Evolutionary conservation across 352 stramenopile genomes (phyloP).

Genomic region (Pythium oligandrum): DNA sequence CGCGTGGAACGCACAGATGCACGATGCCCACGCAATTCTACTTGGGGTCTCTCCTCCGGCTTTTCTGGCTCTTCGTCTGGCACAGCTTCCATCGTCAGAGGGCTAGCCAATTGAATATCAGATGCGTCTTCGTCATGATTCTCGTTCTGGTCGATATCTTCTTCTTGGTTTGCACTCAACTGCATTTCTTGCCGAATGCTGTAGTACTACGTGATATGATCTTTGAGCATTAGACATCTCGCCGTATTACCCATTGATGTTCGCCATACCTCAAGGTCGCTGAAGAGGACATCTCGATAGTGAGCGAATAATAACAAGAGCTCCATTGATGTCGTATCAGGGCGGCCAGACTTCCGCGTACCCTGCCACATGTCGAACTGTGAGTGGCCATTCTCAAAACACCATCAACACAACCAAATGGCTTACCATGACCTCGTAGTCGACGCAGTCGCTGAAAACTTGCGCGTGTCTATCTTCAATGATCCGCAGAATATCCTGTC

Average conservation of each 20-base stretch:
- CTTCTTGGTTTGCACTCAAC: not conserved
- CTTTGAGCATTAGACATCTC: not conserved
- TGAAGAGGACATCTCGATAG: constrained; percentile 66
- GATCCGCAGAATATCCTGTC: constrained; percentile 31
- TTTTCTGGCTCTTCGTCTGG: not conserved
- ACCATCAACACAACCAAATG: not conserved
- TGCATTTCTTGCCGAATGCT: constrained; percentile 12
- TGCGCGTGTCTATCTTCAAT: constrained; percentile 50
- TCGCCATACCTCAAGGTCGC: constrained; percentile 49
- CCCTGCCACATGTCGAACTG: constrained; percentile 18
- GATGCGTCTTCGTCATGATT: not conserved
- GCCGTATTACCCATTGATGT: not conserved
- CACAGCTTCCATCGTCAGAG: not conserved
- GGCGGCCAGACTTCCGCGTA: constrained; percentile 28
- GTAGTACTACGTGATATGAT: constrained; percentile 7
- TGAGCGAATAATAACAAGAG: constrained; percentile 54
- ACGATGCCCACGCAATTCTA: not conserved
- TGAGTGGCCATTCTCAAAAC: not conserved
- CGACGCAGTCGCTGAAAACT: constrained; percentile 54
- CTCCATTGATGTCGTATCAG: constrained; percentile 40
- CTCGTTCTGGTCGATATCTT: not conserved
- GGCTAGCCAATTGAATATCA: not conserved
- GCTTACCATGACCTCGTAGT: constrained; percentile 61
- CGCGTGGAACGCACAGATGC: not conserved
- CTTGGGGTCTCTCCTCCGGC: no score